Evolutionary conservation across 1,284 basidiomycete species (phyloP).

Genomic region (Apiotrichum gamsii): DNA sequence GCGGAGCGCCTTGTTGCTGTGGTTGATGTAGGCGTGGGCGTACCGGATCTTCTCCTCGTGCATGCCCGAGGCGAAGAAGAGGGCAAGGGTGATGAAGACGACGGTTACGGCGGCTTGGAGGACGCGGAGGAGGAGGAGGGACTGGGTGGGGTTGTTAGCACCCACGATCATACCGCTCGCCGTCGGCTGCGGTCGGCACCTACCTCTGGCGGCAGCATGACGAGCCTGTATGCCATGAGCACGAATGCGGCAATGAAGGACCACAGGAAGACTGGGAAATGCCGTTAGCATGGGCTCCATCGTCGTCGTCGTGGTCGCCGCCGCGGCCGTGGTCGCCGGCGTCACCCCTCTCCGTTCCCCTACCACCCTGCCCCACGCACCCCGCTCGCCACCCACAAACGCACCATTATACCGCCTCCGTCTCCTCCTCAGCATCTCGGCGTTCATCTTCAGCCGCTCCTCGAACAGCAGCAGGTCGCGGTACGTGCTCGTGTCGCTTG

Average conservation of each 20-base stretch:
- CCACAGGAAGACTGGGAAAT: slow-evolving; percentile 34
- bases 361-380: background rate
- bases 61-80: slow-evolving; percentile 96
- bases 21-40: slow-evolving; percentile 93
- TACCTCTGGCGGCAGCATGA: slow-evolving; percentile 32
- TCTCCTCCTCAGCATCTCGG: slow-evolving; percentile 68
- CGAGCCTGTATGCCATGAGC: slow-evolving; percentile 27
- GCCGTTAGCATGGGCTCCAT: background rate
- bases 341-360: too few relatives aligned
- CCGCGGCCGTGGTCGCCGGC: too few relatives aligned
- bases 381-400: too few relatives aligned
- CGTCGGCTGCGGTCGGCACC: too few relatives aligned
- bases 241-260: slow-evolving; percentile 28
- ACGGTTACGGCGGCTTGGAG: slow-evolving; percentile 70
- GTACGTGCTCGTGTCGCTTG: slow-evolving; percentile 68
- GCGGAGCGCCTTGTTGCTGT: slow-evolving; percentile 84
- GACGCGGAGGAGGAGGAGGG: slow-evolving; percentile 24
- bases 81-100: slow-evolving; percentile 72
- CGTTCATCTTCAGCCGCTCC: slow-evolving; percentile 90
- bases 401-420: slow-evolving; percentile 82
- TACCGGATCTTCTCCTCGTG: slow-evolving; percentile 94
- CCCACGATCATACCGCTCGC: background rate
- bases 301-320: background rate
- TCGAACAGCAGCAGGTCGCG: slow-evolving; percentile 89
- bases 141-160: slow-evolving; percentile 13